Evolutionary conservation across 148 eudicot species (phyloP).

Genomic region (Selenicereus undatus): DNA sequence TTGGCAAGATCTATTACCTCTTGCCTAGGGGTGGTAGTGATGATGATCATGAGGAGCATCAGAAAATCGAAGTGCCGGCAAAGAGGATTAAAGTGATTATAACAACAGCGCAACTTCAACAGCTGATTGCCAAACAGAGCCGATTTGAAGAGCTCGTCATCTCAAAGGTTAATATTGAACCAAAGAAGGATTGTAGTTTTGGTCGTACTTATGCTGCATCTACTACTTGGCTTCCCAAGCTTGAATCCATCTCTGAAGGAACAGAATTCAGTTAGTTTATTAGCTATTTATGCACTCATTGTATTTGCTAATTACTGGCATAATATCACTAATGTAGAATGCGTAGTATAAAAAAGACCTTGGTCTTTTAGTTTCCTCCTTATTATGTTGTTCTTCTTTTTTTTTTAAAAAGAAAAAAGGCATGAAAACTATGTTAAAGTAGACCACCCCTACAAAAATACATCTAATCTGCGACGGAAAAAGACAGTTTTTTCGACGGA

Average conservation of each 20-base stretch:
- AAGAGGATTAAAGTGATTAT: constrained; percentile 25
- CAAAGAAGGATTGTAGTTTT: background rate
- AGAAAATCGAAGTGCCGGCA: background rate
- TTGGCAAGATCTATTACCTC: constrained; percentile 45
- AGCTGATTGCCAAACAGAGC: constrained; percentile 13
- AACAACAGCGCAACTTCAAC: constrained; percentile 24
- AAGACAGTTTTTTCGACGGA: too few species aligned
- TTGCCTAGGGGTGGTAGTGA: constrained; percentile 18
- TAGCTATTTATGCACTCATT: too few species aligned
- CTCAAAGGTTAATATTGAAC: background rate
- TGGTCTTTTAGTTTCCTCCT: too few species aligned
- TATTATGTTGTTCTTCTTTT: too few species aligned
- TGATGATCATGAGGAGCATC: background rate
- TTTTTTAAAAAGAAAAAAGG: too few species aligned
- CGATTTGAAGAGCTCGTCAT: constrained; percentile 24
- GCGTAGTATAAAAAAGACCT: too few species aligned
- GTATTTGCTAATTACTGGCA: background rate
- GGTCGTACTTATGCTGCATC: background rate
- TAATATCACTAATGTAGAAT: background rate
- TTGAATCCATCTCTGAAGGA: constrained; percentile 30
- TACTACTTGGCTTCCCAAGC: constrained; percentile 18
- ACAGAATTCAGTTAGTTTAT: too few species aligned
- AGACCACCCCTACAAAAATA: too few species aligned
- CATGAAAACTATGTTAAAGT: too few species aligned
- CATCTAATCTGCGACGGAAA: too few species aligned